Percentiles rank a stretch among this genome's conserved stretches.
These are phyloP conservation scores for Vanilla planifolia DNA, from an alignment of 106 monocot species.

Conservation along the genomic window DNA sequence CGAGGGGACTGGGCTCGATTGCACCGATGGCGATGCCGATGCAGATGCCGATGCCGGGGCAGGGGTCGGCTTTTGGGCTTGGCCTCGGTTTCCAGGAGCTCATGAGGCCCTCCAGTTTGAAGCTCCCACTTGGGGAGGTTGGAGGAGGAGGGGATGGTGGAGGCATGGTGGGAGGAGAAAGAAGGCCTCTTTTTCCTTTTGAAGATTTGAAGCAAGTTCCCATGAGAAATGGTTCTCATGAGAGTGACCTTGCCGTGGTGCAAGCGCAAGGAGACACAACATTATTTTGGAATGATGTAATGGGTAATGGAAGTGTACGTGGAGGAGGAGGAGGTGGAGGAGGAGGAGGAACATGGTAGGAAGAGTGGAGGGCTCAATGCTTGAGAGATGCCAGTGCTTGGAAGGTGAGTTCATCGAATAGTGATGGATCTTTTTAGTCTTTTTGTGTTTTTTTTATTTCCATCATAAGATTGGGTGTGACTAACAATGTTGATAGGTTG, in stretches of 20 bases:
- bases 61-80: not conserved
- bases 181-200: conserved; percentile 15
- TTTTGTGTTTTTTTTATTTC: too few relatives aligned
- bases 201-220: conserved; percentile 26
- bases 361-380: too few relatives aligned
- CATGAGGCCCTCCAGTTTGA: conserved; percentile 3
- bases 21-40: too few relatives aligned
- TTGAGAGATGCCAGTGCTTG: too few relatives aligned
- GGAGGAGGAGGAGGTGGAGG: too few relatives aligned
- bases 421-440: too few relatives aligned
- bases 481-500: too few relatives aligned
- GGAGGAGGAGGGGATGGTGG: too few relatives aligned
- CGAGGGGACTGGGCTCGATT: not conserved
- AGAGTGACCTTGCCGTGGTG: conserved; percentile 12
- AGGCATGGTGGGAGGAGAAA: not conserved
- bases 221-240: conserved; percentile 9
- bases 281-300: conserved; percentile 43
- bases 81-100: conserved; percentile 6
- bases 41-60: too few relatives aligned
- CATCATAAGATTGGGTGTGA: too few relatives aligned
- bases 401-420: too few relatives aligned
- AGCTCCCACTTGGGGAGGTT: too few relatives aligned
- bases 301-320: conserved; percentile 24
- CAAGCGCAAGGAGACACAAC: conserved; percentile 31
- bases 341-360: conserved; percentile 6